Percentiles rank a stretch among this genome's conserved stretches.
Evolutionary conservation across 768 basidiomycete species (phyloP).

Genomic region (Aureoboletus auriporus): DNA sequence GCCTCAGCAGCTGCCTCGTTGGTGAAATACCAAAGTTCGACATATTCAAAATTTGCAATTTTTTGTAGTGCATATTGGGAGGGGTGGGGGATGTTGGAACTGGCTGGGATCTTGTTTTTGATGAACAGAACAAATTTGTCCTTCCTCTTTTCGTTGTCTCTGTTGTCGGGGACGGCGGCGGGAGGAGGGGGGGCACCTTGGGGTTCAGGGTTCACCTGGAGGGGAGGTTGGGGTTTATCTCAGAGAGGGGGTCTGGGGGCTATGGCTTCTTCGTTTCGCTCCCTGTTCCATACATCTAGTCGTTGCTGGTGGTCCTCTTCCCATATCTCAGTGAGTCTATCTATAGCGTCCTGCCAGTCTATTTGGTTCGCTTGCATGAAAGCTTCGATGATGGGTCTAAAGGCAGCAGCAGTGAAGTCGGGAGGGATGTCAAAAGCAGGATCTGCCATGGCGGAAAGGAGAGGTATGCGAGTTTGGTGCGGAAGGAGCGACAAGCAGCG

Average conservation of each 20-base stretch:
- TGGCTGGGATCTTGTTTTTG: neutral
- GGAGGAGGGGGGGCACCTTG: too few species aligned
- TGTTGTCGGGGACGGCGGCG: too few species aligned
- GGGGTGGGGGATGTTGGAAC: neutral
- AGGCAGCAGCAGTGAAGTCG: neutral
- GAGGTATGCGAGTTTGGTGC: too few species aligned
- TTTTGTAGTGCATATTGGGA: neutral
- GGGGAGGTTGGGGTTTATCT: too few species aligned
- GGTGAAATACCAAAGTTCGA: neutral
- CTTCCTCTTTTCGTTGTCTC: neutral
- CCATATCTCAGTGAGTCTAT: neutral
- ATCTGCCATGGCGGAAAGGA: neutral
- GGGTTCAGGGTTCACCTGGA: too few species aligned
- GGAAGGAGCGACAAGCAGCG: too few species aligned
- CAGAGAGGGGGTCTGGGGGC: too few species aligned
- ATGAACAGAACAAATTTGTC: neutral
- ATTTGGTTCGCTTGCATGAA: neutral
- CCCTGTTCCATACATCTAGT: neutral
- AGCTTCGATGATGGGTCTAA: neutral
- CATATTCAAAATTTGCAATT: neutral
- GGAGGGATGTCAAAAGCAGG: neutral
- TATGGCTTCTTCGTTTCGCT: neutral
- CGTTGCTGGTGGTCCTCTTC: neutral
- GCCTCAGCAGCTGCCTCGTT: neutral
- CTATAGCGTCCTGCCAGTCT: neutral